phyloP scores from a whole-genome alignment of 805 yeast genomes.

The Candida broadrunensis region DNA sequence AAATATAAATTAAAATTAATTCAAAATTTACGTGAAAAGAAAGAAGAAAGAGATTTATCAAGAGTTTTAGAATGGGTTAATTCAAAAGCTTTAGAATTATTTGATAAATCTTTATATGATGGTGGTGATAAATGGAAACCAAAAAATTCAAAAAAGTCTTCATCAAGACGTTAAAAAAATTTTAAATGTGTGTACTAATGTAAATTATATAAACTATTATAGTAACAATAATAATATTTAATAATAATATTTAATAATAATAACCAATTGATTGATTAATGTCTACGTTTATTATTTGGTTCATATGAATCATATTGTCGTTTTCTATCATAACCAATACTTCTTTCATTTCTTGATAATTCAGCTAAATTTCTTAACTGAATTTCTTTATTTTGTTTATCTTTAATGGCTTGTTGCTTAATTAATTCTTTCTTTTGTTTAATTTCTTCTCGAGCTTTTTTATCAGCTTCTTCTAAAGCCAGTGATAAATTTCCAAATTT shows the following conservation, averaged over 20 bases:
- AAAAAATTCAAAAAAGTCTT: slow-evolving; percentile 12
- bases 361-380: slow-evolving; percentile 28
- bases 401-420: slow-evolving; percentile 18
- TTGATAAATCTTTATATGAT: slow-evolving; percentile 55
- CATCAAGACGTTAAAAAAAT: slow-evolving; percentile 6
- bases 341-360: slow-evolving; percentile 18
- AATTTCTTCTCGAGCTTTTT: slow-evolving; percentile 15
- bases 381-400: slow-evolving; percentile 27
- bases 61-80: slow-evolving; percentile 63
- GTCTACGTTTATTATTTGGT: slow-evolving; percentile 9
- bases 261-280: slow-evolving; percentile 5
- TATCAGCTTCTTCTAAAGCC: slow-evolving; percentile 68
- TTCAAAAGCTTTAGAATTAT: slow-evolving; percentile 48
- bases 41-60: slow-evolving; percentile 38
- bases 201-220: no score
- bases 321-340: background rate
- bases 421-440: slow-evolving; percentile 23
- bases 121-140: slow-evolving; percentile 42
- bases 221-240: background rate
- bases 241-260: background rate
- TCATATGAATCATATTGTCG: slow-evolving; percentile 2
- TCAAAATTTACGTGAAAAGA: slow-evolving; percentile 26
- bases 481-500: slow-evolving; percentile 61
- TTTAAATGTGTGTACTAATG: background rate
- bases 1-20: slow-evolving; percentile 22